phyloP scores from a whole-genome alignment of 192 early-diverging fungal species.

The Coemansia sp. region DNA sequence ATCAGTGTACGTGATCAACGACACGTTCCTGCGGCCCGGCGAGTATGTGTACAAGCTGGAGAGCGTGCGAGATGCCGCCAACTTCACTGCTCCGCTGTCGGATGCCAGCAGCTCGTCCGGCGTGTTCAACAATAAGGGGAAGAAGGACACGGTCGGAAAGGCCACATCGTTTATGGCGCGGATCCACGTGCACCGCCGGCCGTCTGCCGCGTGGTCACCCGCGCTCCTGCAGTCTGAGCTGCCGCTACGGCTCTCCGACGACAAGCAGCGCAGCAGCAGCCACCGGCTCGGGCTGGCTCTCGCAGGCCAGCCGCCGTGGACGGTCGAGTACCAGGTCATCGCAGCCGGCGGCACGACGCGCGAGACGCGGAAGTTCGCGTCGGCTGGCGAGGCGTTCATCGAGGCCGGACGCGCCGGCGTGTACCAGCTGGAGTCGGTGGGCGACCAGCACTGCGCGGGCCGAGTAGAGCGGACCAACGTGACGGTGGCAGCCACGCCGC shows the following conservation, averaged over 20 bases:
- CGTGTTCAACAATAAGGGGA: constrained; percentile 16
- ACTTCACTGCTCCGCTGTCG: constrained; percentile 35
- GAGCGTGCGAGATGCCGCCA: constrained; percentile 42
- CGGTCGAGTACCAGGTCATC: constrained; percentile 32
- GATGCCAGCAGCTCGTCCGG: constrained; percentile 11
- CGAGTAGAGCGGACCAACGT: constrained; percentile 15
- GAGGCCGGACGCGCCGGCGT: constrained; percentile 26
- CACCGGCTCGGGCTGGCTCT: constrained; percentile 31
- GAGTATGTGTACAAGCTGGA: constrained; percentile 53
- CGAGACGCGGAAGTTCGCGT: constrained; percentile 19
- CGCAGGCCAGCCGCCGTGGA: constrained; percentile 39
- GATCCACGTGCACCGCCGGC: constrained; percentile 40
- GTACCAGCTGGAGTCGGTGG: constrained; percentile 32
- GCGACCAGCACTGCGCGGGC: constrained; percentile 38
- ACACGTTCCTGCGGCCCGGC: constrained; percentile 44
- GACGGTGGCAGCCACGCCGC: constrained; percentile 25
- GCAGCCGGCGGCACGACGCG: constrained; percentile 11
- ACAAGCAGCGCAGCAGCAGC: constrained; percentile 37
- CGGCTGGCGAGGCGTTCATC: constrained; percentile 13
- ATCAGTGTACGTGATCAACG: constrained; percentile 32
- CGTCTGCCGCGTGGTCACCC: constrained; percentile 23
- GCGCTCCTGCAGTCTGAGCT: constrained; percentile 15
- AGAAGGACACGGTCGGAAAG: constrained; percentile 14
- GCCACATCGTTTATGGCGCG: constrained; percentile 40
- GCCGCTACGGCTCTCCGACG: constrained; percentile 40